A percentile compares a stretch with the other conserved stretches of the same genome.
phyloP scores from a whole-genome alignment of 164 flowering plant species.

The Tetrastigma voinierianum region DNA sequence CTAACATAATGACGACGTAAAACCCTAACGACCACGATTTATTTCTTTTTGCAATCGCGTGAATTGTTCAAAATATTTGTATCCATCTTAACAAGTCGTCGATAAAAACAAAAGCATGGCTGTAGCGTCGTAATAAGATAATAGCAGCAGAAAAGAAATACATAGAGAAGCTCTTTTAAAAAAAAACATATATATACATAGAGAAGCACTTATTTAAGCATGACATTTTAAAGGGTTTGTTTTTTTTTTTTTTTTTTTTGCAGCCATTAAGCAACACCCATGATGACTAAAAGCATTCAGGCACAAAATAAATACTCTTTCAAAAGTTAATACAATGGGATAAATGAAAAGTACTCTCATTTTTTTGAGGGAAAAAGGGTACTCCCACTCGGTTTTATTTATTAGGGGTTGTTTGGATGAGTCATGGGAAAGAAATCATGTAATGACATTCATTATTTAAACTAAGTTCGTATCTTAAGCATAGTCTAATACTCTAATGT shows the following conservation, averaged over 20 bases:
- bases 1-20: too few species aligned
- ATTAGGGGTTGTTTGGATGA: background rate
- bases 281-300: slow-evolving; percentile 13
- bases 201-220: background rate
- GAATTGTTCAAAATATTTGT: too few species aligned
- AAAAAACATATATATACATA: slow-evolving; percentile 4
- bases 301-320: background rate
- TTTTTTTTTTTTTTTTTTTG: background rate
- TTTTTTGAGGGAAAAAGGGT: background rate
- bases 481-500: too few species aligned
- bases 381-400: background rate
- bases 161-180: too few species aligned
- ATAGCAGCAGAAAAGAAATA: too few species aligned
- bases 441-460: background rate
- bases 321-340: slow-evolving; percentile 4
- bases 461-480: too few species aligned
- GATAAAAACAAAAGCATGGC: too few species aligned
- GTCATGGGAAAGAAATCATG: background rate
- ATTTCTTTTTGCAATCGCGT: too few species aligned
- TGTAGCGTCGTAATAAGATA: too few species aligned
- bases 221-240: background rate
- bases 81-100: too few species aligned
- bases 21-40: too few species aligned
- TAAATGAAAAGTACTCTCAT: background rate
- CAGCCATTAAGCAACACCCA: background rate